These are phyloP conservation scores for Cyberlindnera galapagoensis DNA, from an alignment of 805 yeast genomes.

Conservation along the genomic window DNA sequence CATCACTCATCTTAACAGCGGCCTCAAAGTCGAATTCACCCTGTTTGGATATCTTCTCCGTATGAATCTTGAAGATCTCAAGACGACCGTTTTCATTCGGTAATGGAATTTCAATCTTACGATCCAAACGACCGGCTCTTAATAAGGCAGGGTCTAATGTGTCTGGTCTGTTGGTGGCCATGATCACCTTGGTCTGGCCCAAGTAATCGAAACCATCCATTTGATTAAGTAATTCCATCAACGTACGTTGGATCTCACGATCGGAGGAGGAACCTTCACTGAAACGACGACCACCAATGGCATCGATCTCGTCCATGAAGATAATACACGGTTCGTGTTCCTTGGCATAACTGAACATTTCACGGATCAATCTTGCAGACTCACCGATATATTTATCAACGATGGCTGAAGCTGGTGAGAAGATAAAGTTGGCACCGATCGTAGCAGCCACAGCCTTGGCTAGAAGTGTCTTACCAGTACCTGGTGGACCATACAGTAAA, in stretches of 20 bases:
- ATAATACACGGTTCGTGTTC: constrained; percentile 98
- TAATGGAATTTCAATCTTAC: constrained; percentile 90
- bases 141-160: constrained; percentile 94
- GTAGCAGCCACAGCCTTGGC: constrained; percentile 99
- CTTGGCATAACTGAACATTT: constrained; percentile 95
- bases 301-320: constrained; percentile 98
- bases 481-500: constrained; percentile 94
- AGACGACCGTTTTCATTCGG: constrained; percentile 95
- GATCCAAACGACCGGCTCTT: constrained; percentile 96
- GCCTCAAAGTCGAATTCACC: constrained; percentile 98
- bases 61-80: constrained; percentile 91
- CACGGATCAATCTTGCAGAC: constrained; percentile 92
- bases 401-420: constrained; percentile 97
- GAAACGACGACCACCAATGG: constrained; percentile 97
- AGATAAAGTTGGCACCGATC: constrained; percentile 94
- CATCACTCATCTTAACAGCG: constrained; percentile 96
- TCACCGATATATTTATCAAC: constrained; percentile 98
- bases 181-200: constrained; percentile 94
- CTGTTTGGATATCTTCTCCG: constrained; percentile 73
- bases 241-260: constrained; percentile 95
- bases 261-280: constrained; percentile 98
- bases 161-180: constrained; percentile 99
- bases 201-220: constrained; percentile 98
- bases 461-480: constrained; percentile 92
- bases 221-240: constrained; percentile 94